Percentiles rank a stretch among this genome's conserved stretches.
Conservation (phyloP, 768 basidiomycete genomes). For the Termitomyces sp. region DNA sequence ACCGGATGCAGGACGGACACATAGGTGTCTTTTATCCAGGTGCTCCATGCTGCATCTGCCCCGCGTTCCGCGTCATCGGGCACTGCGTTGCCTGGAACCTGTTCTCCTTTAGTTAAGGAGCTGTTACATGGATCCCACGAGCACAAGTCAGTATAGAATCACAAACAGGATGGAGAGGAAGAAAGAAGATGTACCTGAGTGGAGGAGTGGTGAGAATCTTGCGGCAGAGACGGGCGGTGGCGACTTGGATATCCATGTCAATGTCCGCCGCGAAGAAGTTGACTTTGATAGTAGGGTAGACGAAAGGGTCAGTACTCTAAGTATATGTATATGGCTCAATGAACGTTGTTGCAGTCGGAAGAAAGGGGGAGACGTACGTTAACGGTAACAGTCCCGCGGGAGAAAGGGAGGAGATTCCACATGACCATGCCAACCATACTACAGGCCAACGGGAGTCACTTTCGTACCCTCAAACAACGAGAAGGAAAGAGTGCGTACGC, state of each 20-base stretch:
- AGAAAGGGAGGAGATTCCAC: constrained; percentile 56
- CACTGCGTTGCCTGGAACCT: constrained; percentile 33
- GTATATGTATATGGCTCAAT: background rate
- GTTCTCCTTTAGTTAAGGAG: constrained; percentile 21
- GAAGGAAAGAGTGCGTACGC: constrained; percentile 22
- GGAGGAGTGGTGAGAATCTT: constrained; percentile 10
- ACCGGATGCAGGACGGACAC: constrained; percentile 43
- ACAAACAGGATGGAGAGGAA: background rate
- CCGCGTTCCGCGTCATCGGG: constrained; percentile 41
- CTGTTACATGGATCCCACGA: background rate
- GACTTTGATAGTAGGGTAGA: constrained; percentile 40
- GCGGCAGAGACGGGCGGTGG: constrained; percentile 38
- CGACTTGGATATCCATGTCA: constrained; percentile 47
- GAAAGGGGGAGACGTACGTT: constrained; percentile 22
- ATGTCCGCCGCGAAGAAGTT: constrained; percentile 49
- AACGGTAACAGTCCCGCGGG: constrained; percentile 45
- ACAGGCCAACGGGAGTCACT: background rate
- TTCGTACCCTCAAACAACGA: background rate
- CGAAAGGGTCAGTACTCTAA: constrained; percentile 44
- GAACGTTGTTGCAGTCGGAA: background rate
- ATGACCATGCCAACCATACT: constrained; percentile 43
- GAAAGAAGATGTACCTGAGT: background rate
- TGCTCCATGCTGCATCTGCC: constrained; percentile 39
- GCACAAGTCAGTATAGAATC: background rate
- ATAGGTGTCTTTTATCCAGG: constrained; percentile 39